phyloP scores from a whole-genome alignment of 805 yeast species.

The Metschnikowia picachoensis region DNA sequence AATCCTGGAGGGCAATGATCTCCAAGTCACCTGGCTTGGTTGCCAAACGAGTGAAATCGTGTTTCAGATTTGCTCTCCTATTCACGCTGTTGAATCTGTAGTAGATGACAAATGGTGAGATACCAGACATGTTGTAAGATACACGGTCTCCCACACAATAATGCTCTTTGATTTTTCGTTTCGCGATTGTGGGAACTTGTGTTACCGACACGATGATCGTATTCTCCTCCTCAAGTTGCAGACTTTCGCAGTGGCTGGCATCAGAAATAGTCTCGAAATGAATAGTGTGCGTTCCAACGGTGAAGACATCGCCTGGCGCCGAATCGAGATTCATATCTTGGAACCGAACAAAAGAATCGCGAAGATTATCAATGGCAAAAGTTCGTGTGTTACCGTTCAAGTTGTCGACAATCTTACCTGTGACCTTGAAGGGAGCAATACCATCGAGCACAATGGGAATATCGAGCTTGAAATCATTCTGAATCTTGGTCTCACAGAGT shows the following conservation, averaged over 20 bases:
- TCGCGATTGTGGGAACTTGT: constrained; percentile 67
- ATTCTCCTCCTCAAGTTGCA: constrained; percentile 32
- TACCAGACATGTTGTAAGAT: constrained; percentile 69
- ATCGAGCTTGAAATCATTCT: constrained; percentile 27
- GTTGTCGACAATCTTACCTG: constrained; percentile 58
- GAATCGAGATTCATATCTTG: constrained; percentile 7
- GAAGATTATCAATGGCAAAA: constrained; percentile 42
- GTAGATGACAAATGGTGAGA: constrained; percentile 71
- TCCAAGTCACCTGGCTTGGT: constrained; percentile 75
- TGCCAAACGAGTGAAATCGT: constrained; percentile 61
- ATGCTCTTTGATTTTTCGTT: constrained; percentile 28
- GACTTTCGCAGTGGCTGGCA: constrained; percentile 62
- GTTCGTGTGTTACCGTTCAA: constrained; percentile 50
- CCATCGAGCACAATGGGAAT: constrained; percentile 59
- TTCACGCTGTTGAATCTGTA: constrained; percentile 66
- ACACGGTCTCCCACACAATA: constrained; percentile 94
- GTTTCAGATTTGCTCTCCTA: constrained; percentile 52
- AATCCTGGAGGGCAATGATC: constrained; percentile 67
- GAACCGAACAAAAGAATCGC: constrained; percentile 18
- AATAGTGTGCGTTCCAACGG: constrained; percentile 69
- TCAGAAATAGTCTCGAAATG: constrained; percentile 59
- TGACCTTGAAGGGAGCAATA: constrained; percentile 55
- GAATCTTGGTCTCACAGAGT: constrained; percentile 38
- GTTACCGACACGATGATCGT: constrained; percentile 58
- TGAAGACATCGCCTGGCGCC: constrained; percentile 42